These are phyloP conservation scores for Juglanconis oblonga DNA, from an alignment of 2,329 filamentous ascomycete species.

Conservation along the genomic window DNA sequence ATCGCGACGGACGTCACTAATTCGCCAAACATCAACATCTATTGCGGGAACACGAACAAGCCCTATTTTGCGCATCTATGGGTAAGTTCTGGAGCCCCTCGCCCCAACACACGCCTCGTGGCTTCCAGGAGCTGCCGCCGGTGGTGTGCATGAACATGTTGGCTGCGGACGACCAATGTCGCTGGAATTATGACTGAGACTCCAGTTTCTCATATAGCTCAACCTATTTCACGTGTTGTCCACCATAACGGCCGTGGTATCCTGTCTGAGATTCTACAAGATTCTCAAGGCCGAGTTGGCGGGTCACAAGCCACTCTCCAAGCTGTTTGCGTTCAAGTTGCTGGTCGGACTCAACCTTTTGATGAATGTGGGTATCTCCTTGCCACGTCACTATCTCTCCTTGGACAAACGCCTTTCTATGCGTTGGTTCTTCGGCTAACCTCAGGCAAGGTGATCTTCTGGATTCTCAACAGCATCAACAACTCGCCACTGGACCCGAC, in stretches of 20 bases:
- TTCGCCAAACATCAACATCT: slow-evolving; percentile 22
- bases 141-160: no score
- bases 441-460: slow-evolving; percentile 10
- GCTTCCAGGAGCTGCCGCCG: no score
- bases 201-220: slow-evolving; percentile 15
- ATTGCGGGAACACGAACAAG: slow-evolving; percentile 28
- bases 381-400: no score
- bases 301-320: slow-evolving; percentile 27
- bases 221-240: slow-evolving; percentile 25
- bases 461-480: slow-evolving; percentile 22
- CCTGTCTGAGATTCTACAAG: slow-evolving; percentile 27
- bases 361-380: slow-evolving; percentile 23
- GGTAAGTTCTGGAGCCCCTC: slow-evolving; percentile 12
- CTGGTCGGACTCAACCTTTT: slow-evolving; percentile 30
- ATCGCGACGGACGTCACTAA: slow-evolving; percentile 33
- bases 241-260: slow-evolving; percentile 23
- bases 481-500: slow-evolving; percentile 19
- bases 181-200: background rate
- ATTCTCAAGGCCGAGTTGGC: slow-evolving; percentile 25
- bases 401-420: background rate
- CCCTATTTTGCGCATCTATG: slow-evolving; percentile 30
- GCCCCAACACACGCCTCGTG: no score
- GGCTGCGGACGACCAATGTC: no score
- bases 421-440: background rate
- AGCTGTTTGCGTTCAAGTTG: slow-evolving; percentile 32